A percentile compares a stretch with the other conserved stretches of the same genome.
Evolutionary conservation across 202 grass and related monocot species (phyloP).

Genomic region (Saccharum hybrid): DNA sequence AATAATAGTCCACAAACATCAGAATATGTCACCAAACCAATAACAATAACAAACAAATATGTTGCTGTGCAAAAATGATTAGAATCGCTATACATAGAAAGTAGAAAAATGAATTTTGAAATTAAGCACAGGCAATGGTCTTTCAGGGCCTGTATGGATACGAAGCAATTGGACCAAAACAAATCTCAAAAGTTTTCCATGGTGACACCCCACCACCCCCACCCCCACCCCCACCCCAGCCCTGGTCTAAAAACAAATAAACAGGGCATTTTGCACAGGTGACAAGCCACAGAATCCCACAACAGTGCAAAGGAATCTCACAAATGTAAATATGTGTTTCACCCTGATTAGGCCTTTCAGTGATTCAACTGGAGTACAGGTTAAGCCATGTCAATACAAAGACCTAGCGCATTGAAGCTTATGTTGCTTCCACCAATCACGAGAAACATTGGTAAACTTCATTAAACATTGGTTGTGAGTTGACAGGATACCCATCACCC

Average conservation of each 20-base stretch:
- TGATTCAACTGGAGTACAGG: not conserved
- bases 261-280: not conserved
- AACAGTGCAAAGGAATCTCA: slow-evolving; percentile 11
- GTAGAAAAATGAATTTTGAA: slow-evolving; percentile 10
- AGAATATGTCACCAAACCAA: slow-evolving; percentile 2
- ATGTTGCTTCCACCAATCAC: slow-evolving; percentile 17
- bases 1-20: slow-evolving; percentile 15
- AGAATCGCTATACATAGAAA: slow-evolving; percentile 10
- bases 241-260: not conserved
- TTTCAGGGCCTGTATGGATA: not conserved
- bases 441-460: not conserved
- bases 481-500: not conserved
- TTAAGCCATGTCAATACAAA: not conserved
- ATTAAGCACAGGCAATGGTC: not conserved
- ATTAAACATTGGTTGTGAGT: slow-evolving; percentile 9
- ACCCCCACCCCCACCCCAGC: too few species aligned
- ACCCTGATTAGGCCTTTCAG: not conserved
- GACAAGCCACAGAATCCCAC: slow-evolving; percentile 8
- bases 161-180: not conserved
- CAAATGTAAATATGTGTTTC: not conserved
- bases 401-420: not conserved
- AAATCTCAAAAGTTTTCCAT: not conserved
- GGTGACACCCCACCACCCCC: too few species aligned
- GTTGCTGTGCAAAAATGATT: not conserved
- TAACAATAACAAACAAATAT: not conserved